Conservation (phyloP, 345 rosid species). For the Sisymbrium altissimum region DNA sequence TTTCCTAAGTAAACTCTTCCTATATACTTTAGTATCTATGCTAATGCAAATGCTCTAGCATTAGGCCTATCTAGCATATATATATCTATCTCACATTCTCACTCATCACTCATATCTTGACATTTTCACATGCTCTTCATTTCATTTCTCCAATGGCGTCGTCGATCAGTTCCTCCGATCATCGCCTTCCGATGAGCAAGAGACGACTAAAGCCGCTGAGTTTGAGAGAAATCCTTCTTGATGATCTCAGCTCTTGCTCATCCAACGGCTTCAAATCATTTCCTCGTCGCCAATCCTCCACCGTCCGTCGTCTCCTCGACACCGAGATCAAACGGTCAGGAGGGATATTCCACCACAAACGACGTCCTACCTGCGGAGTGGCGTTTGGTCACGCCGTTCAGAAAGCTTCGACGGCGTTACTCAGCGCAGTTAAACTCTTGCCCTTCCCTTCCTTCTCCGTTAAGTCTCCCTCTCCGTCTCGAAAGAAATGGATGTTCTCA, state of each 20-base stretch:
- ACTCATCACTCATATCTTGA: neutral
- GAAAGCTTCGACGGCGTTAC: slow-evolving; percentile 60
- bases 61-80: too few relatives aligned
- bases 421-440: slow-evolving; percentile 53
- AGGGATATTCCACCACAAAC: slow-evolving; percentile 1
- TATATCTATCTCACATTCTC: neutral
- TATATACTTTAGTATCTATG: neutral
- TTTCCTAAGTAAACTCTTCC: neutral
- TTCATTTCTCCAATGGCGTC: neutral
- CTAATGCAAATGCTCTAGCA: neutral
- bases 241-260: slow-evolving; percentile 81
- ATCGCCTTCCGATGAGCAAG: neutral
- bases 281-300: slow-evolving; percentile 56
- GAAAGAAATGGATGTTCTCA: slow-evolving; percentile 28
- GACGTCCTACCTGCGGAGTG: slow-evolving; percentile 27
- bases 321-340: slow-evolving; percentile 44
- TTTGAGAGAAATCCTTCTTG: slow-evolving; percentile 70
- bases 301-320: slow-evolving; percentile 50
- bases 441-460: slow-evolving; percentile 40
- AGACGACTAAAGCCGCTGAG: slow-evolving; percentile 37
- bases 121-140: neutral
- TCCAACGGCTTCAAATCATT: slow-evolving; percentile 81
- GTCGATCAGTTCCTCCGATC: slow-evolving; percentile 10
- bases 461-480: slow-evolving; percentile 16
- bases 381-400: slow-evolving; percentile 45